phyloP scores from a whole-genome alignment of 768 basidiomycete genomes.

The Leccinum disarticulatum region DNA sequence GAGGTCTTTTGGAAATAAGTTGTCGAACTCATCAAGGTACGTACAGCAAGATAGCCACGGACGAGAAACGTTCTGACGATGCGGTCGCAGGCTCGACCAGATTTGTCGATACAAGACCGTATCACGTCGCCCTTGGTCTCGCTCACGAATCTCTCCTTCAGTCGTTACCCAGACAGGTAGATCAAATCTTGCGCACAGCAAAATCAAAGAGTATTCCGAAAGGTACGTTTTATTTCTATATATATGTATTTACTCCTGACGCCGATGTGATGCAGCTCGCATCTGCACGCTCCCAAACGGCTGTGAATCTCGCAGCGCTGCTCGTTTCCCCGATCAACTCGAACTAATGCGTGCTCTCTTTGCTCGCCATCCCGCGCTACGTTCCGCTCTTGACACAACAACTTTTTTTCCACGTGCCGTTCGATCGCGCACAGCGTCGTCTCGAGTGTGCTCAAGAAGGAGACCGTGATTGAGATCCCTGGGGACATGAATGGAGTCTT shows the following conservation, averaged over 20 bases:
- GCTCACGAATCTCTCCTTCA: conserved; percentile 51
- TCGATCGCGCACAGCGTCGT: conserved; percentile 95
- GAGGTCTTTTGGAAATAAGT: conserved; percentile 99
- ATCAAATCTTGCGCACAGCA: conserved; percentile 81
- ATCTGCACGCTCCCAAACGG: conserved; percentile 91
- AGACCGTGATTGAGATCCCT: conserved; percentile 89
- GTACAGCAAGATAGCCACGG: conserved; percentile 16
- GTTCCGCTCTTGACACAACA: conserved; percentile 67
- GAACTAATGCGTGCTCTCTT: conserved; percentile 92
- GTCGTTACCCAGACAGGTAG: conserved; percentile 98
- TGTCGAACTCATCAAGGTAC: conserved; percentile 90
- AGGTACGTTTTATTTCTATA: conserved; percentile 45
- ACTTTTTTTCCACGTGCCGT: conserved; percentile 79
- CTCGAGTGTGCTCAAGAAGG: conserved; percentile 93
- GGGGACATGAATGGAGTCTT: conserved; percentile 71
- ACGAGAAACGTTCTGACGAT: conserved; percentile 3
- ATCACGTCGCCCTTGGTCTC: conserved; percentile 89
- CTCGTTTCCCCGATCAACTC: conserved; percentile 94
- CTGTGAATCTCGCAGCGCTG: conserved; percentile 84
- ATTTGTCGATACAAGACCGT: conserved; percentile 89
- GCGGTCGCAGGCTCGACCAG: conserved; percentile 79
- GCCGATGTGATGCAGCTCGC: conserved; percentile 52
- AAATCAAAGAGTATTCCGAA: conserved; percentile 80
- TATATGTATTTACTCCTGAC: conserved; percentile 34
- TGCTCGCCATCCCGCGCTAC: conserved; percentile 92